Evolutionary conservation across 306 rosid species (phyloP), one percentile per base, ranked within the genome.

Genomic region (Heteromeles arbutifolia): DNA sequence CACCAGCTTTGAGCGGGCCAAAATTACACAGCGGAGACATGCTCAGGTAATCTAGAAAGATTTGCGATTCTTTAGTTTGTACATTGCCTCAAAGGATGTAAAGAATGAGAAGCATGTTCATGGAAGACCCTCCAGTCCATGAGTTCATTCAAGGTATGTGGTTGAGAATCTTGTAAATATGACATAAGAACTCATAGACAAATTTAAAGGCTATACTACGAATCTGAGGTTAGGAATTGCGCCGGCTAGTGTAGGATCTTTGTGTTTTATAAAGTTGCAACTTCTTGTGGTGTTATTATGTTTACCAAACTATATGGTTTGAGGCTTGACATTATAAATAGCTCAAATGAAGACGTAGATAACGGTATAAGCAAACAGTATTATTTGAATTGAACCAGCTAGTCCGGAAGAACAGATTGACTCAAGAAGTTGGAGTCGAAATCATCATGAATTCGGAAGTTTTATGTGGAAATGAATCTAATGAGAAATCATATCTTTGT

Each of bases 1-100:
- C 98, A 57, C 97, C 97, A 0, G 84, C 90, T 28, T 77, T 90
- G 72, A 94, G 95, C 37, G 89, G 95, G 64, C 98, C 80, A 63
- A 77, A 82, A 82, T 83, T 92, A 80, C 86, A 26, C 7, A 41
- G 62, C 66, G 86, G 86, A 71, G 97, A 92, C 90, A 92, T 92
- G 96, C 98, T 89, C 85, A 87, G 97, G 92, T 95, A 88, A 87
- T 79, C 41, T 41, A 54, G 25, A 71, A 21, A 64, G 50, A 22
- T 71, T 25, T 67, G 34, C 63, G 24, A 17, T 70, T n/a, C 77
- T 65, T 25, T 25, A 7, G n/a, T 59, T 72, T 82, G 65, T 74
- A 12, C 59, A 44, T 34, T 34, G 37, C 77, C 43, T 78, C 29
- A 68, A 53, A 58, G 53, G 5, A 37, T 41, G 70, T 62, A 68